phyloP scores from a whole-genome alignment of 768 basidiomycete species.

The Hygrophorus russula region DNA sequence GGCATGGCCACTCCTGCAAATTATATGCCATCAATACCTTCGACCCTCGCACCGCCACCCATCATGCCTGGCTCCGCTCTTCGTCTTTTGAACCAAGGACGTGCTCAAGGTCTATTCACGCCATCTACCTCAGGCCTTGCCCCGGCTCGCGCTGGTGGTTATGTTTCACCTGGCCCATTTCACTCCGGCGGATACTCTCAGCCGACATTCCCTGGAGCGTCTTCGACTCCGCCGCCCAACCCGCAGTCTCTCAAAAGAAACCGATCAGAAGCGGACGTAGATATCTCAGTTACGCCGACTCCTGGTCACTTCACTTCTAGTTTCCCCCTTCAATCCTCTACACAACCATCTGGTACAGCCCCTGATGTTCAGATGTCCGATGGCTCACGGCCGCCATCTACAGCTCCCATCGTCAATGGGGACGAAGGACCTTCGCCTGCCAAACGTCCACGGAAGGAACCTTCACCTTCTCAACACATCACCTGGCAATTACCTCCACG shows the following conservation, averaged over 20 bases:
- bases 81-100: slow-evolving; percentile 73
- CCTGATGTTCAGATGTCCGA: slow-evolving; percentile 36
- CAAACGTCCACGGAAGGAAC: slow-evolving; percentile 62
- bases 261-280: slow-evolving; percentile 58
- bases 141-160: slow-evolving; percentile 33
- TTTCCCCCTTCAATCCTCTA: slow-evolving; percentile 12
- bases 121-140: slow-evolving; percentile 62
- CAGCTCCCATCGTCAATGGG: slow-evolving; percentile 35
- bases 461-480: slow-evolving; percentile 21
- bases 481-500: slow-evolving; percentile 22
- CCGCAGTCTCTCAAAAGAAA: slow-evolving; percentile 44
- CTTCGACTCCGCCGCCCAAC: slow-evolving; percentile 40
- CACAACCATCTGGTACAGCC: slow-evolving; percentile 16
- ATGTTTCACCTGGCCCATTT: slow-evolving; percentile 42
- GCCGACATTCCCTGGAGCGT: slow-evolving; percentile 32
- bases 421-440: slow-evolving; percentile 58
- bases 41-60: slow-evolving; percentile 63
- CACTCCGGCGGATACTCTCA: slow-evolving; percentile 33
- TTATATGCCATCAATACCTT: slow-evolving; percentile 35
- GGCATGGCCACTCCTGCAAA: slow-evolving; percentile 34
- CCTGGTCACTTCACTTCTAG: slow-evolving; percentile 9
- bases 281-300: slow-evolving; percentile 19
- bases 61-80: slow-evolving; percentile 85
- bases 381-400: slow-evolving; percentile 40
- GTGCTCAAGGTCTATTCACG: slow-evolving; percentile 78